Conservation (phyloP, 805 yeast species). For the Yamadazyma sp. region DNA sequence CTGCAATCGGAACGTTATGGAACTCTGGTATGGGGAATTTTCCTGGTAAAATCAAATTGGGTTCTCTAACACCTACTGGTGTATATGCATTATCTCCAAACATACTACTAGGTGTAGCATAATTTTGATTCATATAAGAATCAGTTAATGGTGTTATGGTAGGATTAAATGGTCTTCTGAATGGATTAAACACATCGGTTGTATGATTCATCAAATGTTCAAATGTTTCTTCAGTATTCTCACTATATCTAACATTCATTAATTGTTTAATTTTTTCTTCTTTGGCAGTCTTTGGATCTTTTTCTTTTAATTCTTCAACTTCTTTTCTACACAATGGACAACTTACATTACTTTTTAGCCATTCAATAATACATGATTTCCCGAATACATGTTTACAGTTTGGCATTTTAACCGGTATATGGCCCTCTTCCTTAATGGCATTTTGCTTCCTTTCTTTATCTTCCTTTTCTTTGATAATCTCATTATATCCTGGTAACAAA, state of each 20-base stretch:
- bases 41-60: conserved; percentile 28
- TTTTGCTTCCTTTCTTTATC: conserved; percentile 12
- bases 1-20: background rate
- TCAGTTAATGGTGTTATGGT: conserved; percentile 38
- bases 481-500: conserved; percentile 26
- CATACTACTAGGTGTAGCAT: conserved; percentile 18
- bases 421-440: conserved; percentile 17
- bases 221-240: conserved; percentile 16
- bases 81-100: conserved; percentile 6
- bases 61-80: conserved; percentile 13
- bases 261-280: conserved; percentile 12
- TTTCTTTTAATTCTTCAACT: conserved; percentile 24
- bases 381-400: conserved; percentile 42
- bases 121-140: conserved; percentile 30
- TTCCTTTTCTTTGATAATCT: conserved; percentile 5
- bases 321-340: conserved; percentile 43
- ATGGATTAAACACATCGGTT: conserved; percentile 38
- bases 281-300: conserved; percentile 15
- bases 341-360: conserved; percentile 37
- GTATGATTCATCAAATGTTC: conserved; percentile 25
- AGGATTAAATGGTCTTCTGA: conserved; percentile 32
- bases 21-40: conserved; percentile 25
- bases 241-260: conserved; percentile 12
- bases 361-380: conserved; percentile 37
- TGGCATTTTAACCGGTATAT: conserved; percentile 39